phyloP scores from a whole-genome alignment of 768 basidiomycete species.

The Pleurotus citrinopileatus region DNA sequence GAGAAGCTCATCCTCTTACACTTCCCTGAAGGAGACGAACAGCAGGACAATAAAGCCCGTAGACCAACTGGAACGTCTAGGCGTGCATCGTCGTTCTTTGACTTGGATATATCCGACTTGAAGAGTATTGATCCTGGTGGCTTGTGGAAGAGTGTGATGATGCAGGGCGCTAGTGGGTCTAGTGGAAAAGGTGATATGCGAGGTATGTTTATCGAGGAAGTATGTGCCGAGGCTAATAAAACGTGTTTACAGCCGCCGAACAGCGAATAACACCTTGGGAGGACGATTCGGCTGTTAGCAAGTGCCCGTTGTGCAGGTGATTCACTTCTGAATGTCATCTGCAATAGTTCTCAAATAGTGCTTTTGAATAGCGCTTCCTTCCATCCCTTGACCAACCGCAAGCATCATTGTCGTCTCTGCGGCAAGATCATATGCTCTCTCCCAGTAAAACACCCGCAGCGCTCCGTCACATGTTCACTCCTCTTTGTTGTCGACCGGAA shows the following conservation, averaged over 20 bases:
- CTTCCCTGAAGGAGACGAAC: constrained; percentile 40
- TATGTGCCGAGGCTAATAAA: neutral
- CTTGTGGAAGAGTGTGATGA: constrained; percentile 65
- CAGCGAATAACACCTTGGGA: constrained; percentile 96
- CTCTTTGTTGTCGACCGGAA: constrained; percentile 85
- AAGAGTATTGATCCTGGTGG: constrained; percentile 64
- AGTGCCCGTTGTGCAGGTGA: constrained; percentile 86
- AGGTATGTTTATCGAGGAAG: constrained; percentile 37
- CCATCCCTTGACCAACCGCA: constrained; percentile 86
- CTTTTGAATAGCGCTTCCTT: constrained; percentile 64
- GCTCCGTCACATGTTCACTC: constrained; percentile 68
- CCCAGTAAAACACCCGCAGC: constrained; percentile 69
- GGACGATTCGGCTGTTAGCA: constrained; percentile 69
- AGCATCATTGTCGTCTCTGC: constrained; percentile 95
- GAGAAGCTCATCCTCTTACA: constrained; percentile 84
- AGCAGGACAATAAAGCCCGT: constrained; percentile 9
- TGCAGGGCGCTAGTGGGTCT: constrained; percentile 34
- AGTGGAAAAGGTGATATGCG: constrained; percentile 66
- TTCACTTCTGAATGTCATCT: constrained; percentile 18
- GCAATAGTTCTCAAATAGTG: neutral
- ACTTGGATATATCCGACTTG: constrained; percentile 56
- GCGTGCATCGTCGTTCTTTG: constrained; percentile 71
- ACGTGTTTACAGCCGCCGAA: constrained; percentile 57
- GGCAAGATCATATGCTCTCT: constrained; percentile 90
- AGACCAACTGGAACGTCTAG: constrained; percentile 22